Base-by-base conservation (phyloP, 768 basidiomycete genomes). In the Lactarius hengduanensis region DNA sequence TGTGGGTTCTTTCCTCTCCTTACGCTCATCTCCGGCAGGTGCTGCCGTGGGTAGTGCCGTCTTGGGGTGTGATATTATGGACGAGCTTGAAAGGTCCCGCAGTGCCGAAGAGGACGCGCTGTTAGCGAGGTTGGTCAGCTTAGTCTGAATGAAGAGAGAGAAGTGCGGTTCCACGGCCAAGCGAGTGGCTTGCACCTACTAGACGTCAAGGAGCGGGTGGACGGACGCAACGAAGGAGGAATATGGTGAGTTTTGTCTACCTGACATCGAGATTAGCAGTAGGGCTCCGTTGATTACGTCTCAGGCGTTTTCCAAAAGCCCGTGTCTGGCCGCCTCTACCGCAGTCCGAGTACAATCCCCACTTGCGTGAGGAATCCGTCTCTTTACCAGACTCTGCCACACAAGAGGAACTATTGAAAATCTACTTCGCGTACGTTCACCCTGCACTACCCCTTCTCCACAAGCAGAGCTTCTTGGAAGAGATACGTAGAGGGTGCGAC, bases 131-230 rank as follows among this genome's bases (percentile, higher is more conserved):
- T 94, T 5, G 94, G 94, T 2, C 92, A 95, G 76, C 79, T 96
- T 65, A 91, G 90, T 69, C 72, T 96, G 71, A 94, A 96, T 72
- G 94, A 96, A 78, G 90, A 94, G 62, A 83, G 86, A 63, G 87
- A 95, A 74, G 86, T 96, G 15, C 80, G 94, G 43, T 95, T 89
- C 75, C 94, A 96, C 72, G 92, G 93, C 34, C 91, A 92, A 75
- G 89, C 85, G 4, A 91, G 90, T 65, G 92, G 92, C 2, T 76
- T 94, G 68, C 86, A 94, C 75, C 79, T 94, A 64, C 76, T 94
- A 57, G 86, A 85, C 18, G 78, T 78, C 70, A 83, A 84, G 66
- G 84, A 86, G 59, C 81, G 86, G 54, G 74, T 80, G 61, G 89
- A 90, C 72, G 79, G 81, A 47, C 80, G 89, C 71, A 90, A 87